Evolutionary conservation across 768 basidiomycete genomes (phyloP), one percentile per base, ranked within the genome.

Genomic region (Xerocomellus amylosporus): DNA sequence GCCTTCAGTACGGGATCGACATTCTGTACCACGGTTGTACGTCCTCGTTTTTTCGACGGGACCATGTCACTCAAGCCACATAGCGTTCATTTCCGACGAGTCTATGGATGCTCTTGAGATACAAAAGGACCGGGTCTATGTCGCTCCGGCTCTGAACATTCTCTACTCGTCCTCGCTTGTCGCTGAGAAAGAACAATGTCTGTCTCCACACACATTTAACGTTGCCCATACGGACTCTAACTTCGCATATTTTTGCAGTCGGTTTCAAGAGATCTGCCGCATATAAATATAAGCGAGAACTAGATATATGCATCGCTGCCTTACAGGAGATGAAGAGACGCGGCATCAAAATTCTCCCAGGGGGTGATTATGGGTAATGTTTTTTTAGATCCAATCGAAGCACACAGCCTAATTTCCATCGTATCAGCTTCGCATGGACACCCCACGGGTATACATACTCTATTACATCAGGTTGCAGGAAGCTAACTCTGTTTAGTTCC

Each of bases 291-390:
- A 61, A 53, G 30, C 62, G 72, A 12, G 73, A 74, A 33, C 49
- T 73, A 6, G 72, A 69, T 22, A 65, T 72, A 22, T 67, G 66
- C 15, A 56, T 72, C 10, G 66, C 68, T 12, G 72, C 64, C 7
- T 38, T 73, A 47, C 71, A 72, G 46, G 73, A 72, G 53, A 73
- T 74, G 73, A 67, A 67, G 51, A 66, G 22, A 24, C 68, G 72
- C 0, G 73, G 72, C 1, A 70, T 74, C 40, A 73, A 68, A 52
- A 30, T 74, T 24, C 67, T 74, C 42, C 72, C 73, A 1, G 73
- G 73, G 0, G 73, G 72, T 22, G 73, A 74, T 50, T 74, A 74
- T 39, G 73, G 73, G 71, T 71, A 58, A 56, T 4, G 5, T 26
- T 43, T 33, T n/a, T 24, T 8, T 8, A n/a, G 5, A 20, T 46